Evolutionary conservation across 2,329 filamentous ascomycete genomes (phyloP).

Genomic region (Calonectria montana): DNA sequence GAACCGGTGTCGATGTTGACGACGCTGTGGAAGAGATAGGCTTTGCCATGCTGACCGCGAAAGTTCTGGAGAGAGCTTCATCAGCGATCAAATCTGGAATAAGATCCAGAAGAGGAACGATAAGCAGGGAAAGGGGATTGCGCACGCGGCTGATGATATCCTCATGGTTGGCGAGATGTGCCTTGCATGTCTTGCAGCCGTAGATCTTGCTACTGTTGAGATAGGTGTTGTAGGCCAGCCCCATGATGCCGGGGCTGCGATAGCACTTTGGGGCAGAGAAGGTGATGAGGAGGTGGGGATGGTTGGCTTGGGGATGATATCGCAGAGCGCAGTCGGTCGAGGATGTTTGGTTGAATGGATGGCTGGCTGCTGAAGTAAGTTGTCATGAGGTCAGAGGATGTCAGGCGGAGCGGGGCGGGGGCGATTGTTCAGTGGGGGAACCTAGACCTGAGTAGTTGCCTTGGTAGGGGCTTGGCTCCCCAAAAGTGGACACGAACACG

Average conservation of each 20-base stretch:
- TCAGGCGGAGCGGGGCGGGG: slow-evolving; percentile 29
- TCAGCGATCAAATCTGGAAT: slow-evolving; percentile 18
- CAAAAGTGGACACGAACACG: neutral
- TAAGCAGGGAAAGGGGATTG: slow-evolving; percentile 26
- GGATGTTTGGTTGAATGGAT: neutral
- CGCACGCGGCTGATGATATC: slow-evolving; percentile 94
- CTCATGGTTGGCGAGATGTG: slow-evolving; percentile 93
- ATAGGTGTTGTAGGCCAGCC: slow-evolving; percentile 91
- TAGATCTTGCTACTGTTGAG: slow-evolving; percentile 89
- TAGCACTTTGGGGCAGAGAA: neutral
- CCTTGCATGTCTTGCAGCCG: slow-evolving; percentile 94
- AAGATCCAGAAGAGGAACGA: neutral
- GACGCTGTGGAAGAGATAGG: slow-evolving; percentile 93
- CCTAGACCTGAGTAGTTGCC: neutral
- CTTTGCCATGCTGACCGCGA: slow-evolving; percentile 97
- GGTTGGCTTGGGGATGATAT: slow-evolving; percentile 15
- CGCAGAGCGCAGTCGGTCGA: slow-evolving; percentile 12
- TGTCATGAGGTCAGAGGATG: slow-evolving; percentile 39
- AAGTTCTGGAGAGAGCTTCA: slow-evolving; percentile 76
- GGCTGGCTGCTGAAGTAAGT: slow-evolving; percentile 18
- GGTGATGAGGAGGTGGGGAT: slow-evolving; percentile 6
- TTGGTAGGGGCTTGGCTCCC: neutral
- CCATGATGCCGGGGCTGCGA: slow-evolving; percentile 67
- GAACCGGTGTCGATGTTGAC: slow-evolving; percentile 90
- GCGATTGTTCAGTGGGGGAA: slow-evolving; percentile 14